Conservation (phyloP, 441 rosid genomes). For the Erodium texanum region DNA sequence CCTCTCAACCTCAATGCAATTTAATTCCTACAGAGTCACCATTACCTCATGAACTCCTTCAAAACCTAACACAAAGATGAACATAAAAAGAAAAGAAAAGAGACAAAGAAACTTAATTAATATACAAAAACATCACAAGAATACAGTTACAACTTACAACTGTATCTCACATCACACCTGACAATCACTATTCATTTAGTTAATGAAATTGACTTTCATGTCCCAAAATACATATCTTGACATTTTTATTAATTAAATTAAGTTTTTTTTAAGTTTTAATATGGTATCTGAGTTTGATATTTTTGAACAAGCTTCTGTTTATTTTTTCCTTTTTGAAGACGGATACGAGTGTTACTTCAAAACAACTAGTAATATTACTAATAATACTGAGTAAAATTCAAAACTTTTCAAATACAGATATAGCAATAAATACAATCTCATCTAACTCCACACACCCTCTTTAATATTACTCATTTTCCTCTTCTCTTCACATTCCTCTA, state of each 20-base stretch:
- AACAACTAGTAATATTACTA: background rate
- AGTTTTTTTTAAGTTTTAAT: too few species aligned
- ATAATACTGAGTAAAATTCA: background rate
- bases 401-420: background rate
- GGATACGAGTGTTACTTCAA: too few species aligned
- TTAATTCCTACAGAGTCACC: background rate
- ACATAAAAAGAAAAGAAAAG: background rate
- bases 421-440: background rate
- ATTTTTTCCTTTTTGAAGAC: too few species aligned
- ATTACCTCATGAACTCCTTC: background rate
- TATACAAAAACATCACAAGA: background rate
- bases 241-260: too few species aligned
- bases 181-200: too few species aligned
- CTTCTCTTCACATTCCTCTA: background rate
- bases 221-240: too few species aligned
- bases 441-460: slow-evolving; percentile 4
- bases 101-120: background rate
- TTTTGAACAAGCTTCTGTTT: too few species aligned
- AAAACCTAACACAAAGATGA: background rate
- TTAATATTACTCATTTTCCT: background rate
- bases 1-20: background rate
- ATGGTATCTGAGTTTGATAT: too few species aligned
- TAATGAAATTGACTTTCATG: too few species aligned
- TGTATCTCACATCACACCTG: too few species aligned
- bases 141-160: too few species aligned